Evolutionary conservation across 805 yeast genomes (phyloP).

Genomic region (Suhomyces kilbournensis): DNA sequence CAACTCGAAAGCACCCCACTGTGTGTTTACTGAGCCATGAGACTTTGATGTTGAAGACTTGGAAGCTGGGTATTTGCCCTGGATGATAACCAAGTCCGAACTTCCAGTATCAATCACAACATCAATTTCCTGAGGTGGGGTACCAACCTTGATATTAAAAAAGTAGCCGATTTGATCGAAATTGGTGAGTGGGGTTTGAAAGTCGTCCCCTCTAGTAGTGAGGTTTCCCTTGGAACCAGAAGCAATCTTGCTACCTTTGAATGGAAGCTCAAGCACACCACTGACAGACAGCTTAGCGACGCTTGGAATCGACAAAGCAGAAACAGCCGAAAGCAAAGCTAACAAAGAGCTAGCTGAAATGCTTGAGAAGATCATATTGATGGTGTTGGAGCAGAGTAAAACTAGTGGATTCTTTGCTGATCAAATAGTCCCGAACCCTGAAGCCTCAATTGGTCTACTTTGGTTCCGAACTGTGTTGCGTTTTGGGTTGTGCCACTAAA

Average conservation of each 20-base stretch:
- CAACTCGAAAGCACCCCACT: not conserved
- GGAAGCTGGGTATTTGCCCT: not conserved
- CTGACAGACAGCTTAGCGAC: too few relatives aligned
- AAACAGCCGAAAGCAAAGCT: not conserved
- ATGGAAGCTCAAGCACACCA: not conserved
- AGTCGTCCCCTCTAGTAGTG: not conserved
- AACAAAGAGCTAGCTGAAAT: not conserved
- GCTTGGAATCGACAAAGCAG: not conserved
- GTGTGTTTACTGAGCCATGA: not conserved
- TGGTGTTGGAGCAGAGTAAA: not conserved
- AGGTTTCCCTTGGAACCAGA: not conserved
- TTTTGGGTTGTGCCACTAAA: too few relatives aligned
- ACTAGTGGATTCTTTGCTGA: not conserved
- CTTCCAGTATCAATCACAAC: not conserved
- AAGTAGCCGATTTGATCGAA: not conserved
- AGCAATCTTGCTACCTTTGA: too few relatives aligned
- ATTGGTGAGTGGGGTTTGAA: not conserved
- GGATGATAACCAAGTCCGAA: not conserved
- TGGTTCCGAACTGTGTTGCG: too few relatives aligned
- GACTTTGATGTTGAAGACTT: not conserved
- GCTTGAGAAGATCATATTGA: not conserved
- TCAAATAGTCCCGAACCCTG: too few relatives aligned
- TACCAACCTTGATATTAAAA: not conserved
- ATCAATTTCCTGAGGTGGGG: not conserved
- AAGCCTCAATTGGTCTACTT: too few relatives aligned